Conservation (phyloP, 805 yeast species). For the Blastobotrys terrestris region DNA sequence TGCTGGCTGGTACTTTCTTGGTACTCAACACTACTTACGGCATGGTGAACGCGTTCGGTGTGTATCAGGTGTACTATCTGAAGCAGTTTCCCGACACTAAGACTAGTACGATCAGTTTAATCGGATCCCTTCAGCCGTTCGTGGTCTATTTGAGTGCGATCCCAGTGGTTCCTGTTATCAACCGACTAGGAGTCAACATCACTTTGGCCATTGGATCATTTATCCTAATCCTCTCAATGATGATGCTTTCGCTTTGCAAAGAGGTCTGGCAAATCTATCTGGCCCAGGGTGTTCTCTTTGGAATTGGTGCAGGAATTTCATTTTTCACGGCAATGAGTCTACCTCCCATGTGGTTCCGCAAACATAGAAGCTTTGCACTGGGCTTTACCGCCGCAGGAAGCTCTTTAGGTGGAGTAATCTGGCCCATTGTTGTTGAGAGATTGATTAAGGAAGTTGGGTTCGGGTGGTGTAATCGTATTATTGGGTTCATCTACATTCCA, state of each 20-base stretch:
- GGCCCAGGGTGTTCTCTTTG: constrained; percentile 45
- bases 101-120: constrained; percentile 42
- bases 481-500: constrained; percentile 36
- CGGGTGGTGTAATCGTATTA: constrained; percentile 45
- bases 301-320: constrained; percentile 39
- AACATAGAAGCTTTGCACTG: constrained; percentile 38
- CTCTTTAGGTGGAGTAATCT: constrained; percentile 42
- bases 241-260: constrained; percentile 39
- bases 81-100: constrained; percentile 36
- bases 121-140: constrained; percentile 47
- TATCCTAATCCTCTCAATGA: constrained; percentile 37
- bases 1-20: constrained; percentile 40
- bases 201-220: constrained; percentile 38
- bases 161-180: constrained; percentile 35
- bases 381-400: constrained; percentile 44
- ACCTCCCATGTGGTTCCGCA: constrained; percentile 43
- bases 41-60: constrained; percentile 49
- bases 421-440: constrained; percentile 20
- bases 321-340: constrained; percentile 39
- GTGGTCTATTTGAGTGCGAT: constrained; percentile 32
- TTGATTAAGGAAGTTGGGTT: constrained; percentile 41
- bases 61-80: constrained; percentile 45
- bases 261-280: constrained; percentile 43
- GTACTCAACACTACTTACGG: constrained; percentile 49
- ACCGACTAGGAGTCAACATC: constrained; percentile 37